These are phyloP conservation scores for Tripterygium wilfordii DNA, from an alignment of 177 flowering plant genomes.

Conservation along the genomic window DNA sequence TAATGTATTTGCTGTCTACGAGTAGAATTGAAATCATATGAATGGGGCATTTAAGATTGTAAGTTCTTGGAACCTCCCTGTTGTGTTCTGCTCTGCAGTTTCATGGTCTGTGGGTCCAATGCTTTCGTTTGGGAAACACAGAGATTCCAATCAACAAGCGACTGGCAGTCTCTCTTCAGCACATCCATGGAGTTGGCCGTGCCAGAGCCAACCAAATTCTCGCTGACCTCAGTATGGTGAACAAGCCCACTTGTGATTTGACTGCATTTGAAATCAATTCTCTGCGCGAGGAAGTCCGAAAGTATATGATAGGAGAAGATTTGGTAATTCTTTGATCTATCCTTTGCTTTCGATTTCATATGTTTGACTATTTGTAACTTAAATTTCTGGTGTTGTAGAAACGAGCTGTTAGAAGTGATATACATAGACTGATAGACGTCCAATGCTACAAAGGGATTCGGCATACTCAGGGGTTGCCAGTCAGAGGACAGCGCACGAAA, in stretches of 20 bases:
- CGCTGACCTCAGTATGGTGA: conserved; percentile 6
- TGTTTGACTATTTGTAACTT: too few relatives aligned
- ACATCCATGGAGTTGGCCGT: conserved; percentile 19
- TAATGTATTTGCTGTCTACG: too few relatives aligned
- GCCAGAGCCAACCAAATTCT: conserved; percentile 14
- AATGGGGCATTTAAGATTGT: too few relatives aligned
- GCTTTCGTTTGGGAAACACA: conserved; percentile 8
- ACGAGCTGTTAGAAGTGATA: background rate
- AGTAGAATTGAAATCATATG: too few relatives aligned
- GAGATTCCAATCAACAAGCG: conserved; percentile 17
- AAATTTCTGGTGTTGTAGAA: background rate
- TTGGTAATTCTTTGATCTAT: conserved; percentile 6
- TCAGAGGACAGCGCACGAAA: conserved; percentile 1
- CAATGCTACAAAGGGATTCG: conserved; percentile 1
- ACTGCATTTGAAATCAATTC: conserved; percentile 6
- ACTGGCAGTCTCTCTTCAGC: conserved; percentile 13
- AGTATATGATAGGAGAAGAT: conserved; percentile 10
- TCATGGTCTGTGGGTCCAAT: conserved; percentile 2
- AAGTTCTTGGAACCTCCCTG: too few relatives aligned
- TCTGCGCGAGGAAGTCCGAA: conserved; percentile 10
- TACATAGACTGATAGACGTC: conserved; percentile 2
- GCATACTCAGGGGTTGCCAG: background rate
- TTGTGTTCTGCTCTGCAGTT: conserved; percentile 11
- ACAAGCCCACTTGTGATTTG: conserved; percentile 15
- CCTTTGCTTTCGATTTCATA: background rate